phyloP scores from a whole-genome alignment of 2,329 filamentous ascomycete species.

The Neonectria magnoliae region DNA sequence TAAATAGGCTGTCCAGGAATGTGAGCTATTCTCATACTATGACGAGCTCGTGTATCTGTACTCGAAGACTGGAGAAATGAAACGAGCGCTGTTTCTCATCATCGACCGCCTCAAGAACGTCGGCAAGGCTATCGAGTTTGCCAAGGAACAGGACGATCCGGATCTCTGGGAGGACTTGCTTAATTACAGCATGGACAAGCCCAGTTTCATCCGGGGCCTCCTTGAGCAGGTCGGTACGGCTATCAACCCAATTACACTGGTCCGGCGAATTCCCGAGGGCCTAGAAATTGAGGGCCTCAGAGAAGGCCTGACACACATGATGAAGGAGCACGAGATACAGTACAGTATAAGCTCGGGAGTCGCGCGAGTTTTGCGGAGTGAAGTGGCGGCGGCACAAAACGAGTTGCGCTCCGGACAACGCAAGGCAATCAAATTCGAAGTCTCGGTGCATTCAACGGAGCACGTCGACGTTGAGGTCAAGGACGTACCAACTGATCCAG shows the following conservation, averaged over 20 bases:
- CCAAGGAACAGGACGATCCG: constrained; percentile 89
- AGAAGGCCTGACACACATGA: constrained; percentile 88
- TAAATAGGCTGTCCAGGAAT: constrained; percentile 73
- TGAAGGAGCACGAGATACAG: constrained; percentile 96
- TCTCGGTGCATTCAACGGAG: constrained; percentile 59
- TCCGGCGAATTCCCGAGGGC: constrained; percentile 90
- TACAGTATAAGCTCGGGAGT: constrained; percentile 91
- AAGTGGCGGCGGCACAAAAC: constrained; percentile 86
- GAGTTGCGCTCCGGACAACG: constrained; percentile 81
- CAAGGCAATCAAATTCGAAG: constrained; percentile 89
- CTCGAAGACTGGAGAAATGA: constrained; percentile 93
- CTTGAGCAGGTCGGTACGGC: constrained; percentile 94
- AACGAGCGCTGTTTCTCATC: constrained; percentile 90
- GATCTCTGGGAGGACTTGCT: constrained; percentile 96
- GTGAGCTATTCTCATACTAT: constrained; percentile 82
- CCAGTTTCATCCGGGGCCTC: constrained; percentile 89
- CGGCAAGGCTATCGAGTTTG: constrained; percentile 91
- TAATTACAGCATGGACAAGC: constrained; percentile 97
- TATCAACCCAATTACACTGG: constrained; percentile 90
- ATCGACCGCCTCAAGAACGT: constrained; percentile 94
- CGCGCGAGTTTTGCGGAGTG: constrained; percentile 84
- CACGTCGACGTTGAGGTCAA: constrained; percentile 57
- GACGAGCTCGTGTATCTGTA: constrained; percentile 96
- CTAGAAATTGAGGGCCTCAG: constrained; percentile 91
- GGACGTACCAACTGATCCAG: constrained; percentile 48